Evolutionary conservation across 192 early-diverging fungal genomes (phyloP).

Genomic region (Gonapodya prolifera): DNA sequence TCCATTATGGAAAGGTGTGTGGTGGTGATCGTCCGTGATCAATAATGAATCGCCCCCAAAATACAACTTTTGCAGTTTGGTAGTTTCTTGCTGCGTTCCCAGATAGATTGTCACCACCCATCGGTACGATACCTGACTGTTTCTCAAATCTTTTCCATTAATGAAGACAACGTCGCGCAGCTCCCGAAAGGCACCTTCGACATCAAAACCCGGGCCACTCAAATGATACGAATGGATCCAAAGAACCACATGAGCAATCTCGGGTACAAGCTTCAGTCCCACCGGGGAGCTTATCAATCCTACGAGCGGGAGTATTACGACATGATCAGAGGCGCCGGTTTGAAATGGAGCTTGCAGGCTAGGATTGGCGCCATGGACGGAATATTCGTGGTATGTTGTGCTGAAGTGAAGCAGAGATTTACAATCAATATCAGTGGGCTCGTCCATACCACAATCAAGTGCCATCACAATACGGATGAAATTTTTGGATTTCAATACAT

Average conservation of each 20-base stretch:
- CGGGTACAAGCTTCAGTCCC: slow-evolving; percentile 56
- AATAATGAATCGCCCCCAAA: not conserved
- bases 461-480: slow-evolving; percentile 78
- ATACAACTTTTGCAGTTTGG: not conserved
- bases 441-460: slow-evolving; percentile 10
- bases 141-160: not conserved
- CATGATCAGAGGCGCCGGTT: slow-evolving; percentile 79
- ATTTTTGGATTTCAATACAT: slow-evolving; percentile 96
- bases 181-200: slow-evolving; percentile 78
- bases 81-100: slow-evolving; percentile 71
- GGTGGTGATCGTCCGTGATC: not conserved
- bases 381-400: slow-evolving; percentile 48
- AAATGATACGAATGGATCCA: slow-evolving; percentile 70
- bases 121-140: not conserved
- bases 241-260: slow-evolving; percentile 48
- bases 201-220: slow-evolving; percentile 76
- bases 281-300: slow-evolving; percentile 54
- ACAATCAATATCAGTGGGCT: no score
- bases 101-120: slow-evolving; percentile 61
- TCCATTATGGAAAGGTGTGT: slow-evolving; percentile 3
- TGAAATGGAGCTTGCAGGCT: slow-evolving; percentile 83
- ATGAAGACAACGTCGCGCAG: slow-evolving; percentile 29
- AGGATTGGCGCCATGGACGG: slow-evolving; percentile 94
- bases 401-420: no score
- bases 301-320: slow-evolving; percentile 92